phyloP scores from a whole-genome alignment of 2,329 filamentous ascomycete genomes.

The Cladobotryum mycophilum region DNA sequence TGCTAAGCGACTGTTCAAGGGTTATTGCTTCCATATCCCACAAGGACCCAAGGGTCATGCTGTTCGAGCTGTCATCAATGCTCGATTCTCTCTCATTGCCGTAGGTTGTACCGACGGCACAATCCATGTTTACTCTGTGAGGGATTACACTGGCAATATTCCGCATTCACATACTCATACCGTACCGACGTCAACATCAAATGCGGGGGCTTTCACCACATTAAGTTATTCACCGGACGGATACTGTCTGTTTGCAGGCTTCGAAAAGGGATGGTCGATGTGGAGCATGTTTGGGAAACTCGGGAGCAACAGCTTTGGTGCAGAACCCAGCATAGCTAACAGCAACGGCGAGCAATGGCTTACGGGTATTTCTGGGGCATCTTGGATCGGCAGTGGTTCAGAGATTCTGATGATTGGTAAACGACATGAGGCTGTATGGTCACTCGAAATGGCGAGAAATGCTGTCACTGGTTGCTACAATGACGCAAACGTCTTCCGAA shows the following conservation, averaged over 20 bases:
- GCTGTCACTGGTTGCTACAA: constrained; percentile 90
- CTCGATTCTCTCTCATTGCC: constrained; percentile 87
- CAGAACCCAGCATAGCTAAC: constrained; percentile 57
- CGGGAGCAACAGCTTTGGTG: constrained; percentile 74
- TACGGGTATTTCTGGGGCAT: constrained; percentile 67
- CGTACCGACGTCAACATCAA: constrained; percentile 58
- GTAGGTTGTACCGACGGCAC: constrained; percentile 74
- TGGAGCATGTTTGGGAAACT: constrained; percentile 98
- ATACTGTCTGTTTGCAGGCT: constrained; percentile 91
- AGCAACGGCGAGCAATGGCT: constrained; percentile 78
- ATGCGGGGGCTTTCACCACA: constrained; percentile 66
- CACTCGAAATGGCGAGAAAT: constrained; percentile 87
- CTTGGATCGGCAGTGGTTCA: constrained; percentile 83
- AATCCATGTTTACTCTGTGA: constrained; percentile 83
- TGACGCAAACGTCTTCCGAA: constrained; percentile 82
- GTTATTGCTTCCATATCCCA: constrained; percentile 83
- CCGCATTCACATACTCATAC: constrained; percentile 74
- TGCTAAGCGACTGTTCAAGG: constrained; percentile 69
- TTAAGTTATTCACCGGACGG: constrained; percentile 89
- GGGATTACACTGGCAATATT: constrained; percentile 90
- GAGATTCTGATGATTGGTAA: constrained; percentile 71
- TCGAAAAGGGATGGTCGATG: constrained; percentile 85
- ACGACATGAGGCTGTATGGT: constrained; percentile 74
- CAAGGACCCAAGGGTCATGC: constrained; percentile 54
- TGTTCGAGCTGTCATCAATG: constrained; percentile 77